Evolutionary conservation across 352 stramenopile genomes (phyloP), one percentile per base, ranked within the genome.

Genomic region (Phytophthora uliginosa): DNA sequence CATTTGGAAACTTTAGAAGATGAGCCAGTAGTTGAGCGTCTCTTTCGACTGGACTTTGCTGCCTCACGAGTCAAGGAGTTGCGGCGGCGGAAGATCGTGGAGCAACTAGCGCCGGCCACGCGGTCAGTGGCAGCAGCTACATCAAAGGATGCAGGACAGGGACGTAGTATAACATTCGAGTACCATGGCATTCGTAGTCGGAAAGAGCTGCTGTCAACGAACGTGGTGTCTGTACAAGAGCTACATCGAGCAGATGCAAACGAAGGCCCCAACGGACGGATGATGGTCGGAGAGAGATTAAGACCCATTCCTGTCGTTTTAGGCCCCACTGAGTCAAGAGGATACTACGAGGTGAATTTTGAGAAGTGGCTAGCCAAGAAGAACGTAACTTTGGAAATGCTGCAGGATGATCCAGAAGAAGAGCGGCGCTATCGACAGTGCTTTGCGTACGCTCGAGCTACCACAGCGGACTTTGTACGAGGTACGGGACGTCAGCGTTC

Each of bases 11-110:
- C 8, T 15, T 17, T 47, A 15, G 13, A 61, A 8, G 20, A n/a
- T 38, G 51, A 69, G 9, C 50, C 51, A 2, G 51, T 54, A 18
- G 61, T 62, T 45, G 50, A 61, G 15, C 50, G 61, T 18, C 61
- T 38, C 8, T 60, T 60, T 36, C 47, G 61, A 31, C 61, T 54
- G 53, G n/a, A 15, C 4, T 62, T 62, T 13, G 61, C 61, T 6
- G 53, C 54, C 26, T n/a, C 36, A 33, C 31, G 63, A 59, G 55
- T 33, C 33, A 48, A 48, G 15, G 15, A 48, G 40, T 15, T 48
- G 40, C 40, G 40, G 4, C 40, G 15, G 40, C 40, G 40, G 40
- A 48, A 48, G 7, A 48, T 48, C 5, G 17, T 48, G 4, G 40
- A 48, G 40, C 13, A 20, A 20, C 15, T 48, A 20, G 13, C 15